Conservation (phyloP, 306 rosid species). For the Benincasa hispida region DNA sequence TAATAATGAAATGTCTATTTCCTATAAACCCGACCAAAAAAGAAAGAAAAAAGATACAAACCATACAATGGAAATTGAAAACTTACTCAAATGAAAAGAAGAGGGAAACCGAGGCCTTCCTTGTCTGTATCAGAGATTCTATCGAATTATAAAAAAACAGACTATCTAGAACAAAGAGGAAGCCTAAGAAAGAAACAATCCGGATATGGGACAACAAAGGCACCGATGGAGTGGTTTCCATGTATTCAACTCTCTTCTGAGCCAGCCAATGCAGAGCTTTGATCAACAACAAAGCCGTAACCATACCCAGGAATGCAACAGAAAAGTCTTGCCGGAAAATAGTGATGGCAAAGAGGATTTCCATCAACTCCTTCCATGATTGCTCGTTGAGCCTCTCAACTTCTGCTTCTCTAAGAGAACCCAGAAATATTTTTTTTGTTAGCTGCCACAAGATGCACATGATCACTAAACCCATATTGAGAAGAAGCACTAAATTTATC, state of each 20-base stretch:
- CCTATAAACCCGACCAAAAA: too few relatives aligned
- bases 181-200: constrained; percentile 86
- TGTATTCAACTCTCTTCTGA: constrained; percentile 95
- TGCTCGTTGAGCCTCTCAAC: constrained; percentile 98
- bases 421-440: constrained; percentile 67
- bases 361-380: constrained; percentile 98
- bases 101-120: constrained; percentile 86
- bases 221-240: constrained; percentile 90
- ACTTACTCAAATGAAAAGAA: constrained; percentile 97
- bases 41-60: not conserved
- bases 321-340: constrained; percentile 96
- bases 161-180: constrained; percentile 70
- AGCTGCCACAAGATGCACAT: constrained; percentile 91
- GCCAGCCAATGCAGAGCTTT: constrained; percentile 98
- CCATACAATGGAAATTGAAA: not conserved
- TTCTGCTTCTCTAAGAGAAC: constrained; percentile 95
- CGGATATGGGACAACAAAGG: constrained; percentile 68
- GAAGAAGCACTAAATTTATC: constrained; percentile 88
- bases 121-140: constrained; percentile 42
- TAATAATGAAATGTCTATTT: not conserved
- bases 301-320: constrained; percentile 83
- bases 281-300: constrained; percentile 65
- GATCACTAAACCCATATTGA: constrained; percentile 85
- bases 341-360: constrained; percentile 89
- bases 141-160: constrained; percentile 56